Evolutionary conservation across 352 stramenopile species (phyloP), one percentile per base, ranked within the genome.

Genomic region (Phytophthora litchii): DNA sequence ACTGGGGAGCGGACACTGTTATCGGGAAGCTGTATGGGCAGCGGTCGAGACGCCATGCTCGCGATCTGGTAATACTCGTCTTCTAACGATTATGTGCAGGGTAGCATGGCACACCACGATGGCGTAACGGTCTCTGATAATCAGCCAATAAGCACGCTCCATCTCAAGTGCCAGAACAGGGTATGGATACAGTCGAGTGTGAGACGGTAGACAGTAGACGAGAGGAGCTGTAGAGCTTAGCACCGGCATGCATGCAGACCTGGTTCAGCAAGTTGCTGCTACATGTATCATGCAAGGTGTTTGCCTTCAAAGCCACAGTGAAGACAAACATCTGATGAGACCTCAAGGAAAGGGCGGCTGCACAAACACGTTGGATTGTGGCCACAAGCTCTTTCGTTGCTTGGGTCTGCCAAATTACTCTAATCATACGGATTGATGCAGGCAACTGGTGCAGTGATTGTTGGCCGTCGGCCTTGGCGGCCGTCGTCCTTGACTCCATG

Each of bases 11-110:
- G 68, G 14, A 25, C 42, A 31, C 52, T 56, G 31, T 38, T 57
- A 27, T 54, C 42, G 37, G 59, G 58, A 25, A 57, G 68, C 1
- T 65, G 65, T 8, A 62, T 66, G 17, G 71, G 65, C 54, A 74
- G 60, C 23, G 72, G 57, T 40, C 72, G 50, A 36, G 74, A 80
- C 43, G 76, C 61, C 76, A 86, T 86, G 9, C 32, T 16, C 11
- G 41, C 7, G 23, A 7, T 42, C 51, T 13, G 48, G 44, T 8
- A n/a, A 29, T 4, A 31, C 16, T 25, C 34, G 25, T 12, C 23
- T 17, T 51, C 44, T 34, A 55, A 19, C 21, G 59, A 63, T 68
- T 68, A 57, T 54, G 32, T 11, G n/a, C 14, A 3, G 0, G 8
- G 19, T 7, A 27, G 37, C 51, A 60, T 63, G 38, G 58, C 43